Conservation (phyloP, 163 green algal genomes). For the Chloromonas sp. region DNA sequence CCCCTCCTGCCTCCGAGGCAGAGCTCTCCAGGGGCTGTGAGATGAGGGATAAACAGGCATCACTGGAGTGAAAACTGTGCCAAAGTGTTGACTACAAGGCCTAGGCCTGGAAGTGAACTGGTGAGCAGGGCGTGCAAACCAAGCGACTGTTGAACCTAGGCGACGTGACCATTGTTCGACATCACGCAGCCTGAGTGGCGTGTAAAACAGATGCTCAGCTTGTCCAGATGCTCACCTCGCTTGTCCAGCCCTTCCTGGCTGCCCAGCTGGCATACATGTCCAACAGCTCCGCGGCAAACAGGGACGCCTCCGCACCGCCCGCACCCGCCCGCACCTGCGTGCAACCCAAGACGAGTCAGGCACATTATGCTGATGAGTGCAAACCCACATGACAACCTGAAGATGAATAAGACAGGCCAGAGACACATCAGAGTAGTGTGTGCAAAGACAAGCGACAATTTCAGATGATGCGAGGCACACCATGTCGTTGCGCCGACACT, state of each 20-base stretch:
- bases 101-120: neutral
- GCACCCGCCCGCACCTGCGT: slow-evolving; percentile 18
- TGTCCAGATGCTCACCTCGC: neutral
- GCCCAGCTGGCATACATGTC: slow-evolving; percentile 13
- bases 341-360: neutral
- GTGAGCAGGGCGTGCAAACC: neutral
- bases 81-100: neutral
- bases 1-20: slow-evolving; percentile 7
- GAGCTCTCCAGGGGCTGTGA: slow-evolving; percentile 12
- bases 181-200: neutral
- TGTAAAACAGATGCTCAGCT: neutral
- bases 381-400: no score
- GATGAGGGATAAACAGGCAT: neutral
- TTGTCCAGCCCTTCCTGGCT: neutral
- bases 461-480: no score
- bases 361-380: no score
- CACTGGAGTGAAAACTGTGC: neutral
- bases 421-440: no score
- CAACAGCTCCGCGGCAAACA: slow-evolving; percentile 22
- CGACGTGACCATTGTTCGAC: neutral
- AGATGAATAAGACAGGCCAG: no score
- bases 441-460: no score
- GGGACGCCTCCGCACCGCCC: slow-evolving; percentile 22
- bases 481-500: no score
- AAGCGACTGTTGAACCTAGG: neutral